Evolutionary conservation across 164 flowering plant species (phyloP).

Genomic region (Taxillus chinensis): DNA sequence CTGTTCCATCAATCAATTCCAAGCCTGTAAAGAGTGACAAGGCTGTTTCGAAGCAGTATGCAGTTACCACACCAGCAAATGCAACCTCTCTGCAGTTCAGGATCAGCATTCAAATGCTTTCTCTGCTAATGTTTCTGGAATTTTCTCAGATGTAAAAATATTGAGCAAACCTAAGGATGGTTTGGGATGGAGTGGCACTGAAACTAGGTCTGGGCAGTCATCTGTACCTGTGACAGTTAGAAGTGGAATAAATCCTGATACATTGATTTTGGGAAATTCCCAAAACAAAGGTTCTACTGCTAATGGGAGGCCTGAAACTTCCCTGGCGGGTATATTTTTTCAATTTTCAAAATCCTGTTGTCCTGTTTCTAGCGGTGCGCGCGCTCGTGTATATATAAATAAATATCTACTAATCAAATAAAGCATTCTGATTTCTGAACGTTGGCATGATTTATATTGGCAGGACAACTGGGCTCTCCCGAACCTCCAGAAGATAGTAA

Average conservation of each 20-base stretch:
- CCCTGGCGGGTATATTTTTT: slow-evolving; percentile 42
- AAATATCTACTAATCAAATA: not conserved
- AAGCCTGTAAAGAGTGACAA: slow-evolving; percentile 20
- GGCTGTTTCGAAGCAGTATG: slow-evolving; percentile 15
- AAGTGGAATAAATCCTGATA: slow-evolving; percentile 40
- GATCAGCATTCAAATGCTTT: slow-evolving; percentile 43
- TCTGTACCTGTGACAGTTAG: slow-evolving; percentile 18
- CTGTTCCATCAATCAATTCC: slow-evolving; percentile 36
- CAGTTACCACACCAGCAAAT: not conserved
- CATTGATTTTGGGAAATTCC: slow-evolving; percentile 13
- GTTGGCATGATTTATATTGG: slow-evolving; percentile 11
- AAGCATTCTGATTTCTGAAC: not conserved
- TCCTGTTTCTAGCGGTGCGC: too few species aligned
- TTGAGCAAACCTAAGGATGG: slow-evolving; percentile 50
- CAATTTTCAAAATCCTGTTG: not conserved
- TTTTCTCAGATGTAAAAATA: slow-evolving; percentile 41
- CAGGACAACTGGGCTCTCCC: slow-evolving; percentile 43
- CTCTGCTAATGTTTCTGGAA: slow-evolving; percentile 25
- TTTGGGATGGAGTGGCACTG: slow-evolving; percentile 37
- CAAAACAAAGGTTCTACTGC: slow-evolving; percentile 28
- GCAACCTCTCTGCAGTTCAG: slow-evolving; percentile 15
- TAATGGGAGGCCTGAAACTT: slow-evolving; percentile 36
- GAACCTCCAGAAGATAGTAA: slow-evolving; percentile 57
- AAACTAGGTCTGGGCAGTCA: slow-evolving; percentile 25
- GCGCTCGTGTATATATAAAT: too few species aligned